These are phyloP conservation scores for Bertia moriformis DNA, from an alignment of 2,329 filamentous ascomycete genomes.

Conservation along the genomic window DNA sequence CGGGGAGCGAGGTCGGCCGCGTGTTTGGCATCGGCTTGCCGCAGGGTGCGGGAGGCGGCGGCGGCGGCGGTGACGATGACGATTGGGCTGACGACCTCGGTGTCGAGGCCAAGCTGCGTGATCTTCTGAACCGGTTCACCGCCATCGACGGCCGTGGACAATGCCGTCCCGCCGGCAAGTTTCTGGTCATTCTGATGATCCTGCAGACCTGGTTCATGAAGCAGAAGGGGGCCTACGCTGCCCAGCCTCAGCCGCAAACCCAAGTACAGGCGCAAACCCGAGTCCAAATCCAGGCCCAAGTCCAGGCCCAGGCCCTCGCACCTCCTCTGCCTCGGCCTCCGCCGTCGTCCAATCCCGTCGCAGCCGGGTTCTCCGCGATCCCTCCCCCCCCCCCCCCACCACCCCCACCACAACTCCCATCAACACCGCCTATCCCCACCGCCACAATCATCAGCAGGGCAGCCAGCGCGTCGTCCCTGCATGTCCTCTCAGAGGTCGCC, in stretches of 20 bases:
- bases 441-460: too few species aligned
- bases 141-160: neutral
- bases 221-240: neutral
- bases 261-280: neutral
- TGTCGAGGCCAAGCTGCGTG: neutral
- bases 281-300: neutral
- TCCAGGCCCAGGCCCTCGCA: neutral
- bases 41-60: too few species aligned
- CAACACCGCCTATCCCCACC: too few species aligned
- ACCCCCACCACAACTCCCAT: neutral
- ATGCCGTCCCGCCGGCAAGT: neutral
- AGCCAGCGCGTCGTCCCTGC: too few species aligned
- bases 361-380: neutral
- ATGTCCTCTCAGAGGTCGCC: neutral
- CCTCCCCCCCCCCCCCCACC: too few species aligned
- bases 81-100: too few species aligned
- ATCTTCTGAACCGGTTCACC: neutral
- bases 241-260: neutral
- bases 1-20: slow-evolving; percentile 51
- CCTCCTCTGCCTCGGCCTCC: too few species aligned
- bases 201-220: neutral
- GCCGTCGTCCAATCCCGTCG: neutral
- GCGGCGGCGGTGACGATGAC: too few species aligned
- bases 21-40: slow-evolving; percentile 56
- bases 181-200: neutral